Base-by-base conservation (phyloP, 2,329 filamentous ascomycete genomes). In the Microsporum ferrugineum region DNA sequence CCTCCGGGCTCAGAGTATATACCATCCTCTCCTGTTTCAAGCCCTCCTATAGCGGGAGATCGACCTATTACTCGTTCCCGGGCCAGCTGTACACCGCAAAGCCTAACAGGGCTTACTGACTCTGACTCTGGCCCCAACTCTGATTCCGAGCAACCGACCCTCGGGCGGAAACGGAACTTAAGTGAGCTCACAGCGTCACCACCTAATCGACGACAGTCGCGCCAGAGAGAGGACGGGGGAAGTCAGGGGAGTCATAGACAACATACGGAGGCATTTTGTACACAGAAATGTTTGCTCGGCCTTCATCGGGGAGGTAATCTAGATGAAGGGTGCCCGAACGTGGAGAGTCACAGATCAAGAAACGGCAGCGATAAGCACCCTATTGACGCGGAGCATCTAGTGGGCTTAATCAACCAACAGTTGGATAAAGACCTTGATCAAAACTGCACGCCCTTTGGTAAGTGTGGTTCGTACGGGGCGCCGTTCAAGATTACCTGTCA, bases 321-420 rank as follows among this genome's bases (percentile, higher is more conserved):
- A 14, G 72, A 76, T 60, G 17, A 60, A 33, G n/a, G 58, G 1
- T 76, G 75, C 66, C 76, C 72, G 0, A 78, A 78, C 61, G 65
- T 72, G 1, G 60, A 49, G 6, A 63, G 70, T 59, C 74, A 78
- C 65, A 64, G 66, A 31, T 23, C 17, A 23, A 41, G 29, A 7
- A n/a, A 33, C 3, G 34, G 49, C 5, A 31, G 39, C 10, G 41
- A 57, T 38, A 45, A 33, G 45, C 62, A 60, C 23, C 36, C n/a
- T 33, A 61, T 61, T 38, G 38, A 17, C 41, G 47, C 57, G 51
- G 43, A 38, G 29, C 23, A 60, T 10, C 61, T 66, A 33, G 63
- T 61, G 33, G 31, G 38, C 7, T 58, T 63, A 36, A 34, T 64
- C 2, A 56, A 59, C 23, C 14, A 62, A n/a, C 60, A 61, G 56